A percentile compares a stretch with the other conserved stretches of the same genome.
These are phyloP conservation scores for Paecilomyces variotii DNA, from an alignment of 2,329 filamentous ascomycete species.

Conservation along the genomic window DNA sequence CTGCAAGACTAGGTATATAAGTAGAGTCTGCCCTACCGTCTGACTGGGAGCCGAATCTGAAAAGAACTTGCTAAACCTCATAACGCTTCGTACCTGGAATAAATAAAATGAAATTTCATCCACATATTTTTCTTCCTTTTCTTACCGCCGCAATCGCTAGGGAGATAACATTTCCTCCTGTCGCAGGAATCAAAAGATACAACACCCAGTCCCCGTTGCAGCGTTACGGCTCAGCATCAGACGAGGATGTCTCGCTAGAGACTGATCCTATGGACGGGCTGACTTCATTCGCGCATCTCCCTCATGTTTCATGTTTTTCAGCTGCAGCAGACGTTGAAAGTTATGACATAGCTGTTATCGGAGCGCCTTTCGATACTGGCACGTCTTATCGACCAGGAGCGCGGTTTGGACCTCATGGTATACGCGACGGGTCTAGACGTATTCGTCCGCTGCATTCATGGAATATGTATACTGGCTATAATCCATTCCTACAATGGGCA, in stretches of 20 bases:
- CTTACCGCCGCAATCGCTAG: not conserved
- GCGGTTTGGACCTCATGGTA: constrained; percentile 27
- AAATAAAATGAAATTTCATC: not conserved
- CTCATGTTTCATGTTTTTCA: not conserved
- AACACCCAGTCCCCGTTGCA: not conserved
- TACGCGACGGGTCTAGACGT: constrained; percentile 24
- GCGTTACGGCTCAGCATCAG: not conserved
- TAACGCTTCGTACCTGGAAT: not conserved
- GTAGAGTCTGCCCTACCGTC: not conserved
- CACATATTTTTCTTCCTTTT: not conserved
- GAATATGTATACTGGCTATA: constrained; percentile 37
- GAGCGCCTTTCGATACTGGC: constrained; percentile 2
- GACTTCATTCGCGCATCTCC: constrained; percentile 7
- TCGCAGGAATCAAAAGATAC: not conserved
- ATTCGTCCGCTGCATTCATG: constrained; percentile 20
- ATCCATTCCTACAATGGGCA: constrained; percentile 35
- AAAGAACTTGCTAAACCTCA: not conserved
- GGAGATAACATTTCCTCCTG: not conserved
- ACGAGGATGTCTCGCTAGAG: not conserved
- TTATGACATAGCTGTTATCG: constrained; percentile 2
- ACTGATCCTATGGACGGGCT: constrained; percentile 6
- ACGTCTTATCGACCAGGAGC: constrained; percentile 23
- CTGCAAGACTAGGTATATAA: not conserved
- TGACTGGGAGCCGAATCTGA: not conserved
- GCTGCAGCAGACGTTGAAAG: not conserved